These are phyloP conservation scores for Fusarium albosuccineum DNA, from an alignment of 2,329 filamentous ascomycete genomes.

Conservation along the genomic window DNA sequence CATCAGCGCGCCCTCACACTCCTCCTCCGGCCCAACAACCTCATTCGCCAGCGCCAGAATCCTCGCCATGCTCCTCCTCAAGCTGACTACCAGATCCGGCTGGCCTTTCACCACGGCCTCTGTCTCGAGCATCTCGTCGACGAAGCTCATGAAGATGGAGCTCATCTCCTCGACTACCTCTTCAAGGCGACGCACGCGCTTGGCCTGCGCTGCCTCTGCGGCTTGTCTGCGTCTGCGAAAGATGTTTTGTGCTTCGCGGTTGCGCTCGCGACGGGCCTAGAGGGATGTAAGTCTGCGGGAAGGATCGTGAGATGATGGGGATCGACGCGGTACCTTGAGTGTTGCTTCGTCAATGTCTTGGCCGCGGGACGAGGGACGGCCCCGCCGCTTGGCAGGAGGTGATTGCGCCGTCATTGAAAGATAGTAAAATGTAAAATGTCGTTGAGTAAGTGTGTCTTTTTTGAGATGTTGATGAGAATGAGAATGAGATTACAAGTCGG, in stretches of 20 bases:
- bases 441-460: no score
- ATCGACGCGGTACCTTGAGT: conserved; percentile 36
- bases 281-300: conserved; percentile 20
- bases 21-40: conserved; percentile 44
- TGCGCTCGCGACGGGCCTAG: conserved; percentile 46
- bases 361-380: conserved; percentile 34
- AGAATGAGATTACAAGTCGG: neutral
- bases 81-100: conserved; percentile 33
- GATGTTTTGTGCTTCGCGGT: conserved; percentile 48
- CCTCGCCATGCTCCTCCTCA: conserved; percentile 38
- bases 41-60: conserved; percentile 43
- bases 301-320: neutral
- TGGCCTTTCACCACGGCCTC: conserved; percentile 40
- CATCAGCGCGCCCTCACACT: conserved; percentile 18
- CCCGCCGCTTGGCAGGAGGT: conserved; percentile 34
- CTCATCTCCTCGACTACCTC: conserved; percentile 49
- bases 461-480: neutral
- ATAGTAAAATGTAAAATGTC: no score
- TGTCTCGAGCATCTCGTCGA: conserved; percentile 47
- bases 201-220: conserved; percentile 45
- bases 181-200: conserved; percentile 44
- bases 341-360: conserved; percentile 42
- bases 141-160: conserved; percentile 45
- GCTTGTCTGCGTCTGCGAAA: conserved; percentile 46
- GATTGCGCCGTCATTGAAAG: conserved; percentile 25